Conservation (phyloP, 2,329 filamentous ascomycete genomes). For the Ophiostoma ips region DNA sequence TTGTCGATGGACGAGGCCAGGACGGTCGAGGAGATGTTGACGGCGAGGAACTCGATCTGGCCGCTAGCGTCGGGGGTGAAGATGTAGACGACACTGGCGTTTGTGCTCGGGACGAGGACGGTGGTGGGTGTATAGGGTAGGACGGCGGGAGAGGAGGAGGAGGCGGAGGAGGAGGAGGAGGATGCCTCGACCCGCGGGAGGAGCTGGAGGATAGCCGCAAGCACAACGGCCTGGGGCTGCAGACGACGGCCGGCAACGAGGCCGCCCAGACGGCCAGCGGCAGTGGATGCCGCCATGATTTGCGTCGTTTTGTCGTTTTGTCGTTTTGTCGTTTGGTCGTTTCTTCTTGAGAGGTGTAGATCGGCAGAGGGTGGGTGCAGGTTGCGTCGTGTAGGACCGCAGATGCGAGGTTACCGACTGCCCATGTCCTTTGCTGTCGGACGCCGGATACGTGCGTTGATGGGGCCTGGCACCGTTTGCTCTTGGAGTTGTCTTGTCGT, state of each 20-base stretch:
- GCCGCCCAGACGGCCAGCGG: conserved; percentile 2
- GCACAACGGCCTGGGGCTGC: background rate
- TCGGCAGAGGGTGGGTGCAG: background rate
- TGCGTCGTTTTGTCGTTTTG: background rate
- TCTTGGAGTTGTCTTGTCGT: too few species aligned
- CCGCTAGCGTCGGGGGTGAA: conserved; percentile 40
- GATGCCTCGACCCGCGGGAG: conserved; percentile 5
- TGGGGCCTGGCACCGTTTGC: too few species aligned
- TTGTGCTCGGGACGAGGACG: conserved; percentile 44
- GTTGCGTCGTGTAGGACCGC: background rate
- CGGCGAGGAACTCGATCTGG: conserved; percentile 39
- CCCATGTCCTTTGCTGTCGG: background rate
- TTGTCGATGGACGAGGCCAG: conserved; percentile 25
- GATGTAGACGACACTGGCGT: conserved; percentile 46
- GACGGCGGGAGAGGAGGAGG: conserved; percentile 25
- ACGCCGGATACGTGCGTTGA: too few species aligned
- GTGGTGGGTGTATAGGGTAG: conserved; percentile 69
- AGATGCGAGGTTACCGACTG: background rate
- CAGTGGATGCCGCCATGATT: conserved; percentile 5
- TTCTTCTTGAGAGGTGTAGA: background rate
- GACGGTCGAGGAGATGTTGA: conserved; percentile 51
- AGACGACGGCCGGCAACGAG: background rate
- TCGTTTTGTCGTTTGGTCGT: too few species aligned
- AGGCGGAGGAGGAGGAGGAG: conserved; percentile 14
- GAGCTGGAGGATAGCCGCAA: conserved; percentile 4